phyloP scores from a whole-genome alignment of 805 yeast genomes.

The Ogataea nakhonphanomensis region DNA sequence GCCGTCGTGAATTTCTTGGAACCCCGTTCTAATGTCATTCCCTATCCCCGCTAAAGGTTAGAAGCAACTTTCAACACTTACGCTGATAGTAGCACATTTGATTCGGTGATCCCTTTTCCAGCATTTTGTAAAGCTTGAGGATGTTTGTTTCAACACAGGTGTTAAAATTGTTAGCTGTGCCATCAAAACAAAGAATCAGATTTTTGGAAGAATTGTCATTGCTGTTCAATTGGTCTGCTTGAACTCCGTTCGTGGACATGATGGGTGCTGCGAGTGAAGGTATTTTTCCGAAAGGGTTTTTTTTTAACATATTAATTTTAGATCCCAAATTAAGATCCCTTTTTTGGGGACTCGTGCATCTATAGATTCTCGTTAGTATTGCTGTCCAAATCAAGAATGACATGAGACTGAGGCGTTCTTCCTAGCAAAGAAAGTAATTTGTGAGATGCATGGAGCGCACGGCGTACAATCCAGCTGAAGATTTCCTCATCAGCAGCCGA shows the following conservation, averaged over 20 bases:
- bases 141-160: conserved; percentile 53
- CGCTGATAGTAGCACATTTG: conserved; percentile 64
- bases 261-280: conserved; percentile 6
- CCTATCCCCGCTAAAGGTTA: conserved; percentile 53
- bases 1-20: conserved; percentile 23
- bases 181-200: conserved; percentile 58
- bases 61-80: conserved; percentile 11
- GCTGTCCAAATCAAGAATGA: conserved; percentile 9
- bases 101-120: conserved; percentile 41
- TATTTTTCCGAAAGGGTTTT: neutral
- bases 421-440: neutral
- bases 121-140: conserved; percentile 47
- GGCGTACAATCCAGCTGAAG: conserved; percentile 18
- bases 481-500: conserved; percentile 20
- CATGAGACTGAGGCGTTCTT: conserved; percentile 1
- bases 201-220: conserved; percentile 32
- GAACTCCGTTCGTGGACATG: conserved; percentile 8
- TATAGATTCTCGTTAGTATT: neutral
- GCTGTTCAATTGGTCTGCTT: neutral
- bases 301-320: neutral
- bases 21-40: conserved; percentile 42
- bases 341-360: neutral
- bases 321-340: neutral
- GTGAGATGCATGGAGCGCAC: conserved; percentile 9
- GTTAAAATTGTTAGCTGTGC: conserved; percentile 59